A percentile compares a stretch with the other conserved stretches of the same genome.
phyloP scores from a whole-genome alignment of 2,329 filamentous ascomycete species.

The Aspergillus oerlinghausenensis region DNA sequence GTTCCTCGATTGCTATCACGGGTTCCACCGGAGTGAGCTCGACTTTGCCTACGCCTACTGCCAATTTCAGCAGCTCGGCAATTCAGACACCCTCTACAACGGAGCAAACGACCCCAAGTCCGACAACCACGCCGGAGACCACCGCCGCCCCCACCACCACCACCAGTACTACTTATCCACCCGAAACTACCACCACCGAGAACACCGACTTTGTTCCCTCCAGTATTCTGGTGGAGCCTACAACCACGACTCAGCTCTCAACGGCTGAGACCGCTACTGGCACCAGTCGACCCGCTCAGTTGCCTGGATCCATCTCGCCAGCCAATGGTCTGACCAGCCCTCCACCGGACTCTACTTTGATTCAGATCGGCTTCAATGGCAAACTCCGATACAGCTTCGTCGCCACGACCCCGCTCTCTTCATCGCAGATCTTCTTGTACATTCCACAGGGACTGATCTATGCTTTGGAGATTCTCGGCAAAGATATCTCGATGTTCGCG shows the following conservation, averaged over 20 bases:
- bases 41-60: conserved; percentile 6
- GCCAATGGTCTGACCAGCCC: conserved; percentile 52
- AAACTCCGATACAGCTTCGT: conserved; percentile 83
- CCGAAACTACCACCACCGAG: conserved; percentile 34
- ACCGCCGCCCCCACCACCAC: conserved; percentile 16
- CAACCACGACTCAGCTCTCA: conserved; percentile 19
- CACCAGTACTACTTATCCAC: conserved; percentile 27
- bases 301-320: conserved; percentile 74
- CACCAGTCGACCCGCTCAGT: conserved; percentile 53
- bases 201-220: conserved; percentile 21
- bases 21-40: conserved; percentile 1
- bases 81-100: conserved; percentile 19
- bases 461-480: conserved; percentile 47
- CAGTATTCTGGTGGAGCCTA: conserved; percentile 26
- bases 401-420: conserved; percentile 63
- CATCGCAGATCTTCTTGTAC: conserved; percentile 77
- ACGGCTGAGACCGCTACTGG: conserved; percentile 33
- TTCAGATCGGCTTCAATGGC: conserved; percentile 81
- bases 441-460: conserved; percentile 68
- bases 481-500: conserved; percentile 62
- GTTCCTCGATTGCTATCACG: conserved; percentile 4
- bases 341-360: conserved; percentile 63
- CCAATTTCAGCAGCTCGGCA: conserved; percentile 16
- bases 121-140: conserved; percentile 13
- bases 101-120: neutral